A percentile compares a stretch with the other conserved stretches of the same genome.
Evolutionary conservation across 345 rosid species (phyloP).

Genomic region (Clausena lansium): DNA sequence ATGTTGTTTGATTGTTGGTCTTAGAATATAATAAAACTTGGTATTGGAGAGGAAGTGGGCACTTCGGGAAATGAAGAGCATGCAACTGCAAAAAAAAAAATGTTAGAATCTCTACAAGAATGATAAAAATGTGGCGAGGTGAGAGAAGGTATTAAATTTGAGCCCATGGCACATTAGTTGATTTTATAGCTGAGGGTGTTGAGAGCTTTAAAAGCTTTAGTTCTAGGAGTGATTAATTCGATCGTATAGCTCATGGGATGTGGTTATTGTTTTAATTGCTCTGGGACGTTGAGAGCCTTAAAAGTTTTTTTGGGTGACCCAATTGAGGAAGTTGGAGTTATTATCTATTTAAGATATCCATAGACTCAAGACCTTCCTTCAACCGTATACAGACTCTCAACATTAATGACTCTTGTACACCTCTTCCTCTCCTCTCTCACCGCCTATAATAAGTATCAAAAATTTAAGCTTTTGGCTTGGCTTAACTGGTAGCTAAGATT

Average conservation of each 20-base stretch:
- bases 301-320: slow-evolving; percentile 38
- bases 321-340: slow-evolving; percentile 46
- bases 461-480: slow-evolving; percentile 1
- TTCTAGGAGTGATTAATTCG: slow-evolving; percentile 13
- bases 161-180: slow-evolving; percentile 23
- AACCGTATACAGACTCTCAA: slow-evolving; percentile 39
- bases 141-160: slow-evolving; percentile 14
- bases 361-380: slow-evolving; percentile 47
- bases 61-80: slow-evolving; percentile 7
- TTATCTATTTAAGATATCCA: slow-evolving; percentile 28
- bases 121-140: not conserved
- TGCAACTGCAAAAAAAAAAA: not conserved
- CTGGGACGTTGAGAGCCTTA: slow-evolving; percentile 20
- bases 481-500: slow-evolving; percentile 23
- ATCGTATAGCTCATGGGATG: slow-evolving; percentile 2
- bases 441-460: slow-evolving; percentile 30
- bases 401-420: slow-evolving; percentile 35
- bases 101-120: not conserved
- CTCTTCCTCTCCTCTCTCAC: slow-evolving; percentile 34
- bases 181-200: slow-evolving; percentile 31
- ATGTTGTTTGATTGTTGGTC: not conserved
- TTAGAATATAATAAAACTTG: not conserved
- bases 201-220: slow-evolving; percentile 46
- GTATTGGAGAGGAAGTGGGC: not conserved
- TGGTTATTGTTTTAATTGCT: not conserved